Conservation (phyloP, 2,329 filamentous ascomycete species). For the Niveomyces coronatus region DNA sequence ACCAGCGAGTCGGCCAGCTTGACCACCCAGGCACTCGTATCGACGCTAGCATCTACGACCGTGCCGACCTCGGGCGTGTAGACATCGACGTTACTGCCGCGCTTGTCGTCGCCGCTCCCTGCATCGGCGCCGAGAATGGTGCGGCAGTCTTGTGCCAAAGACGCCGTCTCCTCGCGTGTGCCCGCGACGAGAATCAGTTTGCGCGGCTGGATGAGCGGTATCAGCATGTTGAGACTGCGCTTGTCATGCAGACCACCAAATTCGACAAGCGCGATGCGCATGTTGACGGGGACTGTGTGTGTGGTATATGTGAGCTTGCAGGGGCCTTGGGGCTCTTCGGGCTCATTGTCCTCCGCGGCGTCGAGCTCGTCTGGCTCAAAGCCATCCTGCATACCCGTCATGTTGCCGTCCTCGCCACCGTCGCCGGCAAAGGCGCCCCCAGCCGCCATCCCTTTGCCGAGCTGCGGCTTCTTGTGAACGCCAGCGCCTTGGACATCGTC, state of each 20-base stretch:
- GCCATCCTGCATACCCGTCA: conserved; percentile 21
- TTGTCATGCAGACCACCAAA: conserved; percentile 90
- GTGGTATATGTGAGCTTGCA: conserved; percentile 61
- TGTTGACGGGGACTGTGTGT: conserved; percentile 54
- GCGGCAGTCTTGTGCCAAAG: conserved; percentile 71
- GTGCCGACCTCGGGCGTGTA: conserved; percentile 71
- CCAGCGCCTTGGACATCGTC: conserved; percentile 47
- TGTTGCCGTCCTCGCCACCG: conserved; percentile 15
- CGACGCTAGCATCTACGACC: conserved; percentile 80
- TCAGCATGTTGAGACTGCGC: conserved; percentile 85
- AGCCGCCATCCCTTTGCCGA: conserved; percentile 29
- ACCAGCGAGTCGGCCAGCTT: conserved; percentile 79
- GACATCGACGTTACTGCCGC: conserved; percentile 49
- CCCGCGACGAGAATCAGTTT: conserved; percentile 92
- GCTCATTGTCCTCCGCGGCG: conserved; percentile 44
- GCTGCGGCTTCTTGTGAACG: conserved; percentile 50
- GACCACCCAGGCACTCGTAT: conserved; percentile 95
- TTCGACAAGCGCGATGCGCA: conserved; percentile 80
- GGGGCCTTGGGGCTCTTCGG: conserved; percentile 49
- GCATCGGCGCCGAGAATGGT: conserved; percentile 44
- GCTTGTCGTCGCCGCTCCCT: conserved; percentile 1
- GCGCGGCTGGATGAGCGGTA: conserved; percentile 84
- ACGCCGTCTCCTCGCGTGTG: conserved; percentile 63
- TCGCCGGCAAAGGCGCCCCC: conserved; percentile 33
- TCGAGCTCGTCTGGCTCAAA: conserved; percentile 45